Base-by-base conservation (phyloP, 1,284 basidiomycete genomes). In the Phylloporus sp. region DNA sequence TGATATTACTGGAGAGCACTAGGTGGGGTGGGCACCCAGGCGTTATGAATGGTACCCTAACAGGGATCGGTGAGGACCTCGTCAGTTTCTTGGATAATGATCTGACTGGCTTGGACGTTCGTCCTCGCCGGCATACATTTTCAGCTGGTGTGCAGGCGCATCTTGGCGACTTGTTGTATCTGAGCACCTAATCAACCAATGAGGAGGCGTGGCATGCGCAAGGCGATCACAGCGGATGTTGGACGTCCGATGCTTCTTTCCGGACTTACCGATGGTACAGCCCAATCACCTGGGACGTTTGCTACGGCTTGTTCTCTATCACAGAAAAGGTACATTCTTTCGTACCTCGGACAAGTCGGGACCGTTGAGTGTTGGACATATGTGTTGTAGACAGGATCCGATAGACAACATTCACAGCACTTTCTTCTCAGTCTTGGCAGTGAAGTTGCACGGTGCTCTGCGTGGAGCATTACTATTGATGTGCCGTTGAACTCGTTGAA, bases 111-210 rank as follows among this genome's bases (percentile, higher is more conserved):
- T 41, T 43, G 43, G 41, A 53, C 20, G 66, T 71, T 39, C 76
- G 69, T 52, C 76, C 78, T 62, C 80, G 82, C 67, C 77, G 80
- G 63, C 80, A 77, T 66, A 82, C 78, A 69, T 78, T 88, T 60
- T 79, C 82, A 60, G 83, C 85, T 69, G 83, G 85, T 19, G 82
- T 90, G 23, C 85, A 85, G 59, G 83, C 85, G 10, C 83, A 89
- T 72, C 83, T 90, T 12, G 58, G 39, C 58, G 39, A 43, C 58
- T 17, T 41, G 7, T 7, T 19, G 35, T 23, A 37, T 37, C 35
- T 37, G 37, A 25, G 39, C 58, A 41, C 35, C 19, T 37, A 2
- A 12, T 19, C 58, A 29, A 27, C 58, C 15, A 49, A 35, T 17
- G 39, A 29, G 27, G 15, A 6, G 17, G 39, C 10, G 35, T 10